These are phyloP conservation scores for Leavenworthia alabamica DNA, from an alignment of 345 rosid species.

Conservation along the genomic window DNA sequence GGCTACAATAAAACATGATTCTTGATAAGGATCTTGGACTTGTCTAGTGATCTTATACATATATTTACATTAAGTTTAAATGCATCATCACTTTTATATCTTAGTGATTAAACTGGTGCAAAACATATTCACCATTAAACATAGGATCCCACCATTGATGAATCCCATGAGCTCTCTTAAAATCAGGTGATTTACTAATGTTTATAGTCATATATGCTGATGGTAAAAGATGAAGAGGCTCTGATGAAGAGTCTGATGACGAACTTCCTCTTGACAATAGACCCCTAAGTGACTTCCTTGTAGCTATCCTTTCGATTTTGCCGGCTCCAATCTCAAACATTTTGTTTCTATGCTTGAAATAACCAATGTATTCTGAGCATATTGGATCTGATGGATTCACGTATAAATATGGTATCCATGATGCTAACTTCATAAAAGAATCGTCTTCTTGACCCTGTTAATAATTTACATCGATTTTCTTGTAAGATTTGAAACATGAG, in stretches of 20 bases:
- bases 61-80: no score
- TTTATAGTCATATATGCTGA: slow-evolving; percentile 47
- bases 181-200: slow-evolving; percentile 31
- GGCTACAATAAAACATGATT: background rate
- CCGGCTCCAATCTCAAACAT: slow-evolving; percentile 53
- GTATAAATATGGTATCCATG: slow-evolving; percentile 50
- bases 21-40: background rate
- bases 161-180: slow-evolving; percentile 59
- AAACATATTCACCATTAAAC: slow-evolving; percentile 33
- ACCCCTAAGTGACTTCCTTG: slow-evolving; percentile 41
- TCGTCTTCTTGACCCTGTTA: slow-evolving; percentile 26
- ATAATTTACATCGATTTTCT: background rate
- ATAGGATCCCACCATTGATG: slow-evolving; percentile 71
- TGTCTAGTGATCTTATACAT: no score
- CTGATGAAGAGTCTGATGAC: slow-evolving; percentile 9
- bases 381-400: slow-evolving; percentile 51
- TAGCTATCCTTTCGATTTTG: slow-evolving; percentile 44
- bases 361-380: slow-evolving; percentile 53
- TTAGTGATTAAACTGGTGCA: slow-evolving; percentile 24
- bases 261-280: slow-evolving; percentile 27
- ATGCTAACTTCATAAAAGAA: slow-evolving; percentile 32
- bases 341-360: slow-evolving; percentile 59
- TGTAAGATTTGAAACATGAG: no score
- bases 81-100: no score
- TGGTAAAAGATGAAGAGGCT: slow-evolving; percentile 56